phyloP scores from a whole-genome alignment of 768 basidiomycete species.

The Basidioascus undulatus region DNA sequence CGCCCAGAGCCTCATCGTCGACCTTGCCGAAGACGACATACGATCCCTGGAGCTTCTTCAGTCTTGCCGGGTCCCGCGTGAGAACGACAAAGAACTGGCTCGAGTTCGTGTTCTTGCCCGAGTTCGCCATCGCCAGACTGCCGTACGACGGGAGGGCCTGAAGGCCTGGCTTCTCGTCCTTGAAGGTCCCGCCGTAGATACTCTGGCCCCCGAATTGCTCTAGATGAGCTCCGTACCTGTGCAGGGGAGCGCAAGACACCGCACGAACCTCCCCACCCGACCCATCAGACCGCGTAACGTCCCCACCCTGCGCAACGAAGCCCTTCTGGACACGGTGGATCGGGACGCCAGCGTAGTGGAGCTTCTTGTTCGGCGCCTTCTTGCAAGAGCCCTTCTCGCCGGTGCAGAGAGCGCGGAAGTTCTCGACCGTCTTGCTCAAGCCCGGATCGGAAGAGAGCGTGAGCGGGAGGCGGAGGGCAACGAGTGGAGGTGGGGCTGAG shows the following conservation, averaged over 20 bases:
- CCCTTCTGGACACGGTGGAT: slow-evolving; percentile 27
- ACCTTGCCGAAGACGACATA: slow-evolving; percentile 26
- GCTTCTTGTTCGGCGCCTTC: slow-evolving; percentile 24
- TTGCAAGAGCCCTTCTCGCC: slow-evolving; percentile 26
- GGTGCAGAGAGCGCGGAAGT: slow-evolving; percentile 28
- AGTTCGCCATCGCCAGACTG: slow-evolving; percentile 30
- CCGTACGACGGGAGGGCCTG: slow-evolving; percentile 22
- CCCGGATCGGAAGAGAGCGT: slow-evolving; percentile 21
- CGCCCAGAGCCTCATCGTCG: slow-evolving; percentile 15
- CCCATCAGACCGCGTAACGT: slow-evolving; percentile 30
- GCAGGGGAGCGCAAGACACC: not conserved
- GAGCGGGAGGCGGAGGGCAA: slow-evolving; percentile 24
- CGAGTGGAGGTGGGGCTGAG: slow-evolving; percentile 20
- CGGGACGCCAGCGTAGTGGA: slow-evolving; percentile 24
- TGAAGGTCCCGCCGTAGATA: slow-evolving; percentile 28
- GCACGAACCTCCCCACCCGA: slow-evolving; percentile 26
- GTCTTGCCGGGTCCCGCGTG: slow-evolving; percentile 21
- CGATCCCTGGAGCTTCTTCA: slow-evolving; percentile 28
- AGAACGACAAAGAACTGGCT: slow-evolving; percentile 31
- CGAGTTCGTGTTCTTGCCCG: slow-evolving; percentile 23
- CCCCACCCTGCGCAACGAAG: slow-evolving; percentile 32
- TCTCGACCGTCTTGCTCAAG: slow-evolving; percentile 25
- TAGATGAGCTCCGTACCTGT: slow-evolving; percentile 1
- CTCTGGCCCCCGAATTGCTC: slow-evolving; percentile 10
- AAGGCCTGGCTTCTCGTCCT: slow-evolving; percentile 29